These are phyloP conservation scores for Trametes polyzona DNA, from an alignment of 1,284 basidiomycete genomes.

Conservation along the genomic window DNA sequence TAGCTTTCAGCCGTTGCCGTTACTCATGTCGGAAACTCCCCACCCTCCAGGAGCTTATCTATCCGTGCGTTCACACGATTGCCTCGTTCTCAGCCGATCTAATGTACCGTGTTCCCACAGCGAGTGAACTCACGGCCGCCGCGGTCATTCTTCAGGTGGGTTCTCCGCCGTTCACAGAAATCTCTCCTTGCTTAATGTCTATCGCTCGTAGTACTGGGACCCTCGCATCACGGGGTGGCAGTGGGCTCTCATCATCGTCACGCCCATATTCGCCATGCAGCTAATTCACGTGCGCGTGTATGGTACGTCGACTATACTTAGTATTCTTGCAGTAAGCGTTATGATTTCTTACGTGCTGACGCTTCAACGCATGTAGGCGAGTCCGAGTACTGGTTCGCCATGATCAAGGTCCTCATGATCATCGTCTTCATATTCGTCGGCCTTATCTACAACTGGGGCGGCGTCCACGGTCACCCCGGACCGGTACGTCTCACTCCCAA, in stretches of 20 bases:
- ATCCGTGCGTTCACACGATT: slow-evolving; percentile 39
- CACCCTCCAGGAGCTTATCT: slow-evolving; percentile 39
- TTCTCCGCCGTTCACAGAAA: too few species aligned
- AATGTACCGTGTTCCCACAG: slow-evolving; percentile 25
- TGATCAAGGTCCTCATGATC: slow-evolving; percentile 38
- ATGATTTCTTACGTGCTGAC: background rate
- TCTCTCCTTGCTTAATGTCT: background rate
- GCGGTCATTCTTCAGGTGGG: slow-evolving; percentile 46
- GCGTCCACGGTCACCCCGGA: slow-evolving; percentile 55
- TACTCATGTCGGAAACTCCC: slow-evolving; percentile 1
- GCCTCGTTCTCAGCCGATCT: background rate
- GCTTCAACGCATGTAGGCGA: slow-evolving; percentile 26
- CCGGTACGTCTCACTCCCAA: slow-evolving; percentile 39
- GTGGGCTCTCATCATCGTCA: slow-evolving; percentile 55
- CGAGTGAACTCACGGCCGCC: slow-evolving; percentile 49
- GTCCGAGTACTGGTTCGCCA: slow-evolving; percentile 39
- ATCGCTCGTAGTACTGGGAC: slow-evolving; percentile 42
- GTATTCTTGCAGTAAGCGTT: background rate
- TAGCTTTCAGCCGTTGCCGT: background rate
- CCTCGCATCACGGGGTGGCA: slow-evolving; percentile 49
- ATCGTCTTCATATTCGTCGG: slow-evolving; percentile 38
- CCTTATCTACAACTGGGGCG: slow-evolving; percentile 57
- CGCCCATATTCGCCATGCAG: slow-evolving; percentile 49
- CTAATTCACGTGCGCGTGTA: slow-evolving; percentile 52
- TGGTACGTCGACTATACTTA: slow-evolving; percentile 37